Percentiles rank a stretch among this genome's conserved stretches.
These are phyloP conservation scores for Dactylellina leptospora DNA, from an alignment of 2,329 filamentous ascomycete species.

Conservation along the genomic window DNA sequence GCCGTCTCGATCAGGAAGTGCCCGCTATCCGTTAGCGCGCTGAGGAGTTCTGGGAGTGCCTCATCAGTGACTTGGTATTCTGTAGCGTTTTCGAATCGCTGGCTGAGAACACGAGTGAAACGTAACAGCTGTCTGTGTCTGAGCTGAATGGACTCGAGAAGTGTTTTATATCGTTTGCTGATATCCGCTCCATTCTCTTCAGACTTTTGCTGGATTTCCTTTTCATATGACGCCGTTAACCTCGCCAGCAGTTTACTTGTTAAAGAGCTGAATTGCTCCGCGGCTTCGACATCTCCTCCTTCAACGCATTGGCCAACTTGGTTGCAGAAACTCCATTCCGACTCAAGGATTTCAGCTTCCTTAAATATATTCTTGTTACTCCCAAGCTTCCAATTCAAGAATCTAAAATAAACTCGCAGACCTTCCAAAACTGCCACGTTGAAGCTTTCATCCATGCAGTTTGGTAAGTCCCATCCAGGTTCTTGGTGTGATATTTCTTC, in stretches of 20 bases:
- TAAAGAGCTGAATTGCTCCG: conserved; percentile 92
- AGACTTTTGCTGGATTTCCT: conserved; percentile 82
- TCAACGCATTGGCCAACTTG: conserved; percentile 90
- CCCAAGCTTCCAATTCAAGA: conserved; percentile 96
- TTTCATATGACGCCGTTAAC: conserved; percentile 88
- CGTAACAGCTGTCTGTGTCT: conserved; percentile 95
- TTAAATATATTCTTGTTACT: conserved; percentile 99
- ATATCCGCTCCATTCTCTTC: conserved; percentile 86
- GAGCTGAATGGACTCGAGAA: conserved; percentile 93
- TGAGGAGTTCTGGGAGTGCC: conserved; percentile 77
- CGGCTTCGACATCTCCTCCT: conserved; percentile 93
- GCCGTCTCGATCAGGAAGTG: conserved; percentile 86
- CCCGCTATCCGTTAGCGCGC: conserved; percentile 79
- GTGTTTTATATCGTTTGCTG: conserved; percentile 96
- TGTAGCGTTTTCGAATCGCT: conserved; percentile 94
- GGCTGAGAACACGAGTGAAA: conserved; percentile 72
- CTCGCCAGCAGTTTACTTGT: conserved; percentile 92
- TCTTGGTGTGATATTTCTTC: conserved; percentile 83
- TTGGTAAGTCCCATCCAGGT: conserved; percentile 91
- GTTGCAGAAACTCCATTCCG: conserved; percentile 98
- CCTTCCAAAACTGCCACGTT: conserved; percentile 91
- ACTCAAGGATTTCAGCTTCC: conserved; percentile 94
- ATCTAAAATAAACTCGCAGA: conserved; percentile 97
- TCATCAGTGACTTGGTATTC: conserved; percentile 87
- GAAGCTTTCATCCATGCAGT: conserved; percentile 96